Base-by-base conservation (phyloP, 2,329 filamentous ascomycete species). In the Tympanopsis confertula region DNA sequence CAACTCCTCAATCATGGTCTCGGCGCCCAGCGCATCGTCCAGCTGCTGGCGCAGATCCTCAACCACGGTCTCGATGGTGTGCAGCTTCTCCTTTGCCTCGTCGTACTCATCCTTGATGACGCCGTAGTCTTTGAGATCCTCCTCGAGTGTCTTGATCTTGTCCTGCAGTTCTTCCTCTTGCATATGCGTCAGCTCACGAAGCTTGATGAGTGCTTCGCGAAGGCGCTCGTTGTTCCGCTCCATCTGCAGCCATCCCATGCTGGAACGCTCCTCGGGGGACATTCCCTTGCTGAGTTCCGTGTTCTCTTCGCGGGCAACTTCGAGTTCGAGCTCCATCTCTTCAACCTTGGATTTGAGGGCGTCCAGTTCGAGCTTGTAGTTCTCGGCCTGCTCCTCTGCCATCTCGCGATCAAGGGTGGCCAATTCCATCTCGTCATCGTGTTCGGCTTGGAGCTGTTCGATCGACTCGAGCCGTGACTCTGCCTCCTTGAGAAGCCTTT, bases 1-100 rank as follows among this genome's bases (percentile, higher is more conserved):
- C 28, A 98, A 70, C 44, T 93, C 83, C 56, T 94, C 88, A 42
- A 96, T 87, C 74, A 95, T 89, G 47, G 93, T 84, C 54, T 96
- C 91, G 12, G 86, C 85, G 4, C 85, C 85, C 7, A 91, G 69
- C 5, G 86, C 86, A 36, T 83, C 85, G 49, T 98, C 88, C 2
- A 98, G 73, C 57, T 95, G 91, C 54, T 94, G 83, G 37, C 85
- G 80, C 12, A 98, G 72, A 49, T 96, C 86, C 45, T 91, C 82
- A 30, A 91, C 78, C 26, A 79, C 79, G 7, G 76, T 70, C 51
- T 95, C 82, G 0, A 79, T 74, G 38, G 82, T 73, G 3, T 74
- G 59, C 10, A 95, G 62, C 53, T 83, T 86, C 47, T 84, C 82
- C 49, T 84, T 83, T 2, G 77, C 71, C 12, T 71, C 64, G 18